Conservation (phyloP, 2,329 filamentous ascomycete genomes). For the Periconia sp. region DNA sequence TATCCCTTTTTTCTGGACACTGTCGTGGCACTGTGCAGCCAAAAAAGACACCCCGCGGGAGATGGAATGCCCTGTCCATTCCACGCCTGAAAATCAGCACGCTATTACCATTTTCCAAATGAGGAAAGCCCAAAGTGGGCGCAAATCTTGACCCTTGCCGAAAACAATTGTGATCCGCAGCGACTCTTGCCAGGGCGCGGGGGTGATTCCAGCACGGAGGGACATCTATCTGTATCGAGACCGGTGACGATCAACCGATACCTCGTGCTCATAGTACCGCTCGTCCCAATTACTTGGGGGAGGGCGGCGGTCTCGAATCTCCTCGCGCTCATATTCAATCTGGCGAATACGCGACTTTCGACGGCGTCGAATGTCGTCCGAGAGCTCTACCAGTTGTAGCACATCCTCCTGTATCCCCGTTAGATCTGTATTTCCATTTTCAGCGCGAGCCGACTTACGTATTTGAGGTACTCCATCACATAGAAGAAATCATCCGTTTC, state of each 20-base stretch:
- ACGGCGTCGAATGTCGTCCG: constrained; percentile 75
- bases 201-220: not conserved
- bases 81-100: not conserved
- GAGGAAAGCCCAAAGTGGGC: not conserved
- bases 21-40: not conserved
- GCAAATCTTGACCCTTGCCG: not conserved
- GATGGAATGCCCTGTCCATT: not conserved
- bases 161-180: not conserved
- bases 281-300: constrained; percentile 59
- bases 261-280: constrained; percentile 67
- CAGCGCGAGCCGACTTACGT: constrained; percentile 62
- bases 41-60: not conserved
- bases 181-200: not conserved
- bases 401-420: constrained; percentile 72
- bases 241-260: constrained; percentile 60
- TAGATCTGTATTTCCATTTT: constrained; percentile 3
- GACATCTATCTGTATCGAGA: constrained; percentile 41
- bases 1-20: too few relatives aligned
- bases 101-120: not conserved
- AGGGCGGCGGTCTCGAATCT: constrained; percentile 51
- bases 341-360: constrained; percentile 61
- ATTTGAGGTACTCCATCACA: constrained; percentile 84
- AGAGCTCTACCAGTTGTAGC: constrained; percentile 76
- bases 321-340: constrained; percentile 62
- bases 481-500: constrained; percentile 91